phyloP scores from a whole-genome alignment of 768 basidiomycete genomes.

The Tricholoma matsutake region DNA sequence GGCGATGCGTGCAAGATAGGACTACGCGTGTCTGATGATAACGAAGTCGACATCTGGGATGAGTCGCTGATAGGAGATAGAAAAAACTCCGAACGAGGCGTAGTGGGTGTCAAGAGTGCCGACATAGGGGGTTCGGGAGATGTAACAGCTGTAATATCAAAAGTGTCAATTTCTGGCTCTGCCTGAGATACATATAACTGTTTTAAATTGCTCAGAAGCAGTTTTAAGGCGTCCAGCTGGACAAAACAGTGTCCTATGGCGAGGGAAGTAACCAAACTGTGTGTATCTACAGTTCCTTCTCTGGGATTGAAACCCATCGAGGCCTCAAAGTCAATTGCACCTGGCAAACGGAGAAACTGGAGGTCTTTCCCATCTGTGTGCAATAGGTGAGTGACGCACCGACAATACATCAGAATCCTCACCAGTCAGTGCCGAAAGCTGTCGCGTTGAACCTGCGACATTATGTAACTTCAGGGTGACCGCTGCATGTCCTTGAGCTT shows the following conservation, averaged over 20 bases:
- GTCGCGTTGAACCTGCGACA: slow-evolving; percentile 39
- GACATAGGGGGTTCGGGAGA: slow-evolving; percentile 1
- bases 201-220: slow-evolving; percentile 24
- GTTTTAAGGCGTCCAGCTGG: slow-evolving; percentile 43
- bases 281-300: slow-evolving; percentile 47
- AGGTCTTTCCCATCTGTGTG: slow-evolving; percentile 19
- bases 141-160: neutral
- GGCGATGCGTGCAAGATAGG: slow-evolving; percentile 19
- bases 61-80: slow-evolving; percentile 8
- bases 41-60: slow-evolving; percentile 5
- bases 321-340: slow-evolving; percentile 40
- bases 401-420: slow-evolving; percentile 9
- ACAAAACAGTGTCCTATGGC: slow-evolving; percentile 44
- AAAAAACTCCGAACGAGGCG: slow-evolving; percentile 7
- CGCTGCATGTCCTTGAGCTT: slow-evolving; percentile 53
- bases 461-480: slow-evolving; percentile 48
- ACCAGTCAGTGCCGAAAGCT: slow-evolving; percentile 27
- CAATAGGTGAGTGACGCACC: neutral
- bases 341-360: slow-evolving; percentile 46
- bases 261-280: slow-evolving; percentile 47
- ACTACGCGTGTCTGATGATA: slow-evolving; percentile 8
- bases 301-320: slow-evolving; percentile 59
- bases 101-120: slow-evolving; percentile 5
- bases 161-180: neutral
- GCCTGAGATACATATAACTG: slow-evolving; percentile 1